Evolutionary conservation across 176 grass and related monocot genomes (phyloP), one percentile per base, ranked within the genome.

Genomic region (Eragrostis nindensis): DNA sequence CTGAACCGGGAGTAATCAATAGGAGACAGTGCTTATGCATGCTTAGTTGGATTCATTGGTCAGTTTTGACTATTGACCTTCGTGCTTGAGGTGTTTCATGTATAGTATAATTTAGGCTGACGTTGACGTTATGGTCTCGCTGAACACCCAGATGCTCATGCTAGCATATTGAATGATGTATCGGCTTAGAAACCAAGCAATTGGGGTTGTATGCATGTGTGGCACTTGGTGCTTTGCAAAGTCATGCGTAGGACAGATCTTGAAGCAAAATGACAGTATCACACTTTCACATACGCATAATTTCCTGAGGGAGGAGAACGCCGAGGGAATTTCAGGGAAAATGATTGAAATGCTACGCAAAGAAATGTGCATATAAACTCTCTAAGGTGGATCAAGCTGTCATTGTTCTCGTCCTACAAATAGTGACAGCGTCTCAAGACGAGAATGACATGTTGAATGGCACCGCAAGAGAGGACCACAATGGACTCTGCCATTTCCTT

Each of bases 11-110:
- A 62, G n/a, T 46, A 21, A 16, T 54, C 10, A 43, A 57, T 53
- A 47, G 42, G 40, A 56, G 49, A 30, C 68, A 19, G 8, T 71
- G 71, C 12, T 16, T 21, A 47, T 46, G 45, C 39, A 64, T 85
- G 82, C 46, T 36, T 66, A 72, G 70, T 80, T 79, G 81, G 70
- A 84, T 70, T 44, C 62, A 6, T 62, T n/a, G 10, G 24, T 69
- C 44, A 75, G 43, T n/a, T 80, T 84, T 75, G 81, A 70, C 62
- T 63, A 47, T 74, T 36, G 19, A 55, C 30, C 44, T 13, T 46
- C 77, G 80, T 53, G 49, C 47, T 39, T 48, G 50, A 64, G 36
- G 68, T 30, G 29, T 72, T 47, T 30, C 59, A 46, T 46, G 53
- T 16, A 36, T 16, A n/a, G n/a, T n/a, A 17, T 56, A 36, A 12